Percentiles rank a stretch among this genome's conserved stretches.
phyloP scores from a whole-genome alignment of 345 rosid genomes.

The Aquilaria yunnanensis region DNA sequence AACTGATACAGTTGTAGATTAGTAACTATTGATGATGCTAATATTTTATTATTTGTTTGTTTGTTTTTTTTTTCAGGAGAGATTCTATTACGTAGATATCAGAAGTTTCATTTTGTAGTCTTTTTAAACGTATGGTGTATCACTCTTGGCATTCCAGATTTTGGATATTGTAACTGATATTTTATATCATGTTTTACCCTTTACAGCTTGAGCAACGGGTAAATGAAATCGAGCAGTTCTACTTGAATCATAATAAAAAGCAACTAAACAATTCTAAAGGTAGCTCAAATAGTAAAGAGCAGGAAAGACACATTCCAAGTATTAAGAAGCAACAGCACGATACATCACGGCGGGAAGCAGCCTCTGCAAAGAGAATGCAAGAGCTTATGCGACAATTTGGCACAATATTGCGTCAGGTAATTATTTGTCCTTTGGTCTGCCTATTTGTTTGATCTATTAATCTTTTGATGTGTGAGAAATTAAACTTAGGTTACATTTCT shows the following conservation, averaged over 20 bases:
- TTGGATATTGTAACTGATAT: too few species aligned
- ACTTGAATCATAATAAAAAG: constrained; percentile 29
- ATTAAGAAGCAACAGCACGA: constrained; percentile 69
- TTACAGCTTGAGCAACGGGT: constrained; percentile 68
- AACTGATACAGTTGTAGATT: too few species aligned
- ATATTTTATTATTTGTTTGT: too few species aligned
- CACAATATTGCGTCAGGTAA: constrained; percentile 56
- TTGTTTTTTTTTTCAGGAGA: too few species aligned
- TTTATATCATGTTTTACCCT: too few species aligned
- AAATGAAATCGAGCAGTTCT: constrained; percentile 62
- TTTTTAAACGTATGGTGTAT: too few species aligned
- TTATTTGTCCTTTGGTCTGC: constrained; percentile 5
- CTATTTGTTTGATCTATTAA: not conserved
- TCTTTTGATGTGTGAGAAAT: not conserved
- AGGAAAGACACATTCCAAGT: constrained; percentile 46
- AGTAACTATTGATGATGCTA: too few species aligned
- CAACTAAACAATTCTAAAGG: constrained; percentile 39
- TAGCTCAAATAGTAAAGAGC: constrained; percentile 41
- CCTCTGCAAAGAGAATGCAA: constrained; percentile 87
- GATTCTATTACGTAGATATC: too few species aligned
- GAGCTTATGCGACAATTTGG: constrained; percentile 86
- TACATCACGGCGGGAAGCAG: constrained; percentile 64
- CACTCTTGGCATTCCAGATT: too few species aligned
- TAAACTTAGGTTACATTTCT: too few species aligned
- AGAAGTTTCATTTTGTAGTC: too few species aligned